Conservation (phyloP, 2,329 filamentous ascomycete species). For the Talaromyces sp. region DNA sequence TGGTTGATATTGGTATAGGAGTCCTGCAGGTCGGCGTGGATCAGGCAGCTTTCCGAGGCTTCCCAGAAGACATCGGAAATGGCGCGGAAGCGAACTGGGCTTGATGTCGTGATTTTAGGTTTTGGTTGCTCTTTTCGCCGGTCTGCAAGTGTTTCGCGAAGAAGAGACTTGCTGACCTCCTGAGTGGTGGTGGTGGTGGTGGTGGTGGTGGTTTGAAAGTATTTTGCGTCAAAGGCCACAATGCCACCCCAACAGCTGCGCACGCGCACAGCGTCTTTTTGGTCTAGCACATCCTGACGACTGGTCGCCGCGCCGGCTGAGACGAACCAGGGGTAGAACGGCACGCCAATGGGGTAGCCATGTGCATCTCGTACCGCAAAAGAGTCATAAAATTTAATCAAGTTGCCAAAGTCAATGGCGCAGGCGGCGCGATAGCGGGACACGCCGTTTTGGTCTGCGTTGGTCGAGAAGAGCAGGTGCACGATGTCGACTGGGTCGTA, state of each 20-base stretch:
- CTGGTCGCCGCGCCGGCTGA: neutral
- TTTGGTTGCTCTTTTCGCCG: neutral
- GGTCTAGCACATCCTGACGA: neutral
- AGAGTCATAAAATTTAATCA: constrained; percentile 74
- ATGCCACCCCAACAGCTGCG: neutral
- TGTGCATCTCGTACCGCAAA: constrained; percentile 70
- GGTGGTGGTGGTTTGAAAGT: neutral
- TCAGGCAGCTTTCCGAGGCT: constrained; percentile 63
- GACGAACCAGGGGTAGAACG: constrained; percentile 66
- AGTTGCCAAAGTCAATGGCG: constrained; percentile 70
- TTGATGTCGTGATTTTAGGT: neutral
- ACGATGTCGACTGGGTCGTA: constrained; percentile 59
- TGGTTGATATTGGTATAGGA: constrained; percentile 30
- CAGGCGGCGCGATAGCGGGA: constrained; percentile 66
- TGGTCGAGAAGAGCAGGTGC: constrained; percentile 61
- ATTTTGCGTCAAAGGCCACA: neutral
- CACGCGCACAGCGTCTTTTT: neutral
- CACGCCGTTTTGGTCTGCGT: constrained; percentile 51
- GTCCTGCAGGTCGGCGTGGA: constrained; percentile 49
- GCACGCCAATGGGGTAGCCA: constrained; percentile 65
- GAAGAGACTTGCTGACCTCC: neutral
- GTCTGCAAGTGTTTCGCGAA: neutral
- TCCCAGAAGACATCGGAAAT: constrained; percentile 61
- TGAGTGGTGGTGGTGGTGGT: neutral
- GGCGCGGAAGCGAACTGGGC: constrained; percentile 38